Evolutionary conservation across 1,284 basidiomycete species (phyloP), one percentile per base, ranked within the genome.

Genomic region (Cutaneotrichosporon dermatis): DNA sequence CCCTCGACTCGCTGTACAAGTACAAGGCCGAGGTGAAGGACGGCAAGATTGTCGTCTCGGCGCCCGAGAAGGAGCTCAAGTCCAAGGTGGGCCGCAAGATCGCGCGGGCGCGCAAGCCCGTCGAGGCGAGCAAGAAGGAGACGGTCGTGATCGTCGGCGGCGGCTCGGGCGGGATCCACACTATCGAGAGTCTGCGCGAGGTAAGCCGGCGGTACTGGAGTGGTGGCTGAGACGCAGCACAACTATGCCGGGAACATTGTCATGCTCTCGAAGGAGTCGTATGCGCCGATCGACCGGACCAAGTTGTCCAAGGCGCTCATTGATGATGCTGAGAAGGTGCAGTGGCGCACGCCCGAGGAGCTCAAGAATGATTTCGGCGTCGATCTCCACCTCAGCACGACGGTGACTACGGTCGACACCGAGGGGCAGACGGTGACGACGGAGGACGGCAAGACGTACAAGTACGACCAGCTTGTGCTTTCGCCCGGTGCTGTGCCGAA

Each of bases 241-340:
- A 88, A 88, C 25, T 96, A 86, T 80, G 81, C 82, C 43, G 88
- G 85, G 15, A 82, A 84, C 7, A 90, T 97, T 71, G 90, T 87
- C 2, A 79, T 96, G 51, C 76, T 96, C 25, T 86, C 87, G 16
- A 86, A 88, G 69, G 93, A 97, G 77, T 79, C 82, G 9, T 81
- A 93, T 73, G 83, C 87, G 12, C 92, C 93, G 1, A 90, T 96
- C 67, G 93, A 97, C 79, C 51, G 62, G 59, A 92, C 92, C 49
- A 94, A 90, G 80, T 82, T 96, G 61, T 93, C 90, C 79, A 96
- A 97, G 78, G 86, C 86, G 5, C 84, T 95, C 44, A 83, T 89
- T 43, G 86, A 88, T 15, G 89, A 93, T 68, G 79, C 87, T 2
- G 79, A 84, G 40, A 90, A 92, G 76, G 79, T 93, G 44, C 84